phyloP scores from a whole-genome alignment of 768 basidiomycete genomes.

The Pleurotus ostreatus region DNA sequence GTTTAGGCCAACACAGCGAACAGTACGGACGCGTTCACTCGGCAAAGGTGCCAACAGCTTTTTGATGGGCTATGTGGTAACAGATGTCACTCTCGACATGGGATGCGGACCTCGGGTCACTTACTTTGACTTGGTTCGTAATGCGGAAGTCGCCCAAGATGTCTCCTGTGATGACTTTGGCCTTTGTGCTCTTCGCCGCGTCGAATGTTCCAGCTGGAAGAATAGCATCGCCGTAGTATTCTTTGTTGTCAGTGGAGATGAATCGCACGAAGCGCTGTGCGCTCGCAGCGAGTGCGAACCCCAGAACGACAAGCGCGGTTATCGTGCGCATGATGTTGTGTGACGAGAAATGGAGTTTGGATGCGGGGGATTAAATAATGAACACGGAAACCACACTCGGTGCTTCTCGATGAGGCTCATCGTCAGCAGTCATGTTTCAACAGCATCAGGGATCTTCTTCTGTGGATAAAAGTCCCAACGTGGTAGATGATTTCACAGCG shows the following conservation, averaged over 20 bases:
- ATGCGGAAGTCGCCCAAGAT: constrained; percentile 31
- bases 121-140: constrained; percentile 31
- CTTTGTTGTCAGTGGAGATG: constrained; percentile 30
- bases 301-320: constrained; percentile 8
- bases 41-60: constrained; percentile 30
- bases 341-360: no score
- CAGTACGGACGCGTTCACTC: constrained; percentile 27
- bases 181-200: constrained; percentile 27
- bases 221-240: constrained; percentile 36
- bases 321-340: constrained; percentile 13
- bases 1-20: constrained; percentile 33
- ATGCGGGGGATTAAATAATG: no score
- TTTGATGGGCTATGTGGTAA: constrained; percentile 22
- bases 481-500: no score
- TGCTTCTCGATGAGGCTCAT: no score
- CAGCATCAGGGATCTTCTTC: no score
- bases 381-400: no score
- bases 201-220: constrained; percentile 25
- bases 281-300: constrained; percentile 16
- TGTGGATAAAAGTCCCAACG: no score
- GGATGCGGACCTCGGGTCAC: background rate
- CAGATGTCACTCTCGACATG: background rate
- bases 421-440: no score
- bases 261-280: constrained; percentile 36
- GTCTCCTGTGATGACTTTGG: constrained; percentile 29